Percentiles rank a stretch among this genome's conserved stretches.
These are phyloP conservation scores for Houttuynia cordata DNA, from an alignment of 164 flowering plant species.

Conservation along the genomic window DNA sequence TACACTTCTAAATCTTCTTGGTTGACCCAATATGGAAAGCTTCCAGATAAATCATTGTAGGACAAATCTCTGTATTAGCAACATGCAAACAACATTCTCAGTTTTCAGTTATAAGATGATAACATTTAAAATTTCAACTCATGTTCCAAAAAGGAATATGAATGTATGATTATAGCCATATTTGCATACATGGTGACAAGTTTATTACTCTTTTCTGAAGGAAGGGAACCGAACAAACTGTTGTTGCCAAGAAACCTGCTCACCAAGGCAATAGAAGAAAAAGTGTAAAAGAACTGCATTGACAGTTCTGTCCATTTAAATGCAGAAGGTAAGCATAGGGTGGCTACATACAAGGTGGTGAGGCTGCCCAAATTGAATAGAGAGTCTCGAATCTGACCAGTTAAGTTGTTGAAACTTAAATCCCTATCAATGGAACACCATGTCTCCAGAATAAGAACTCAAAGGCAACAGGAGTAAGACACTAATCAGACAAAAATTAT, in stretches of 20 bases:
- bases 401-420: constrained; percentile 14
- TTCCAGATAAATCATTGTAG: constrained; percentile 55
- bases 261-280: not conserved
- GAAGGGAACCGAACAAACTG: constrained; percentile 43
- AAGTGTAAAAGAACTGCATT: not conserved
- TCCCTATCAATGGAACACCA: constrained; percentile 5
- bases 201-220: constrained; percentile 27
- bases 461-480: not conserved
- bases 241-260: constrained; percentile 81
- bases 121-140: no score
- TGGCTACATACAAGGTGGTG: constrained; percentile 5
- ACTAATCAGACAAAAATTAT: not conserved
- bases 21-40: constrained; percentile 54
- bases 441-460: not conserved
- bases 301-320: not conserved
- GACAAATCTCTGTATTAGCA: constrained; percentile 55
- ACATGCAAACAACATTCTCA: not conserved
- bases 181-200: constrained; percentile 43
- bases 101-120: no score
- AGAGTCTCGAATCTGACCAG: constrained; percentile 8
- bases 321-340: not conserved
- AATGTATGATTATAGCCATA: not conserved
- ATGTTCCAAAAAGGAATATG: not conserved
- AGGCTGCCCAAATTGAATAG: constrained; percentile 9
- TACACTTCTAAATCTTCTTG: constrained; percentile 40